Conservation (phyloP, 352 stramenopile genomes). For the Halophytophthora polymorphica region DNA sequence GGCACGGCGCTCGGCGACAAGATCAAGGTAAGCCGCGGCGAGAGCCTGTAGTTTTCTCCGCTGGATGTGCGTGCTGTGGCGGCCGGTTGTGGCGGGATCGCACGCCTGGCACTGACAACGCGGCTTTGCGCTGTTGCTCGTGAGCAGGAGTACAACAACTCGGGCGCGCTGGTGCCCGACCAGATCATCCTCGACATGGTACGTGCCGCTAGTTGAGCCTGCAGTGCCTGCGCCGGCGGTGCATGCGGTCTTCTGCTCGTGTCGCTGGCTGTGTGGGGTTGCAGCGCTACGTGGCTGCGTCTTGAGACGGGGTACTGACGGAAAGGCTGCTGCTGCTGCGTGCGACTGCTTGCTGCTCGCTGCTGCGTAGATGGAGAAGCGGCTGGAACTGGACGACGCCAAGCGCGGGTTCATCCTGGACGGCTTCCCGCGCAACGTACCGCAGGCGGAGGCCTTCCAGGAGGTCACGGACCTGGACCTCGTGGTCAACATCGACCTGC, state of each 20-base stretch:
- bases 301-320: no score
- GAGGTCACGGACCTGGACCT: conserved; percentile 71
- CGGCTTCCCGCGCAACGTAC: conserved; percentile 87
- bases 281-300: no score
- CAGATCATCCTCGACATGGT: conserved; percentile 89
- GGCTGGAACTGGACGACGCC: conserved; percentile 65
- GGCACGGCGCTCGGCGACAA: conserved; percentile 61
- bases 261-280: no score
- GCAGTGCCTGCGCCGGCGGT: no score
- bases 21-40: conserved; percentile 71
- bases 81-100: no score
- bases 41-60: no score
- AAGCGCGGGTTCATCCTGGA: conserved; percentile 86
- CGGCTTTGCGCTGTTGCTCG: background rate
- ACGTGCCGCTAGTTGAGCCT: no score
- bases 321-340: no score
- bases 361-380: conserved; percentile 52
- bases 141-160: conserved; percentile 78
- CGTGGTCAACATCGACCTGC: conserved; percentile 88
- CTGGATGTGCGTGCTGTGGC: no score
- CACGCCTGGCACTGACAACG: background rate
- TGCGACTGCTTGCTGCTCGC: no score
- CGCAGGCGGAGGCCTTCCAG: conserved; percentile 83
- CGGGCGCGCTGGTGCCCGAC: conserved; percentile 82
- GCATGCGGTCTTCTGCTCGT: no score